phyloP scores from a whole-genome alignment of 306 rosid species.

The Erythrophleum fordii region DNA sequence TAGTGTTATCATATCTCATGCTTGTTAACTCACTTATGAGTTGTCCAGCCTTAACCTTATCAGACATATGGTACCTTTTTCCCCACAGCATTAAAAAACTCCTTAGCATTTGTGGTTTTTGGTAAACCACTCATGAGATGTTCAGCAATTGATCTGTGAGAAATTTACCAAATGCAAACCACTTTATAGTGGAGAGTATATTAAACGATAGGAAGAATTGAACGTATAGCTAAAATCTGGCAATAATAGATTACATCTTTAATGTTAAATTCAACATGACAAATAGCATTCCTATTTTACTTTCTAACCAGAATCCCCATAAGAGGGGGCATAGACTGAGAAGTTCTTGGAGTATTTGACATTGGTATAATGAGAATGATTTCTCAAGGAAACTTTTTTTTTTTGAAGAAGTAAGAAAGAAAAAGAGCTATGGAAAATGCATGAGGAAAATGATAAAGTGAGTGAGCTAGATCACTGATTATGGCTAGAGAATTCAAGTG shows the following conservation, averaged over 20 bases:
- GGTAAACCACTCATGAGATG: too few relatives aligned
- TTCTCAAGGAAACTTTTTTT: slow-evolving; percentile 25
- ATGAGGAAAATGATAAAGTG: slow-evolving; percentile 34
- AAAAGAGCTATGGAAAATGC: slow-evolving; percentile 34
- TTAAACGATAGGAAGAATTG: not conserved
- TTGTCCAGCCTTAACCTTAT: too few relatives aligned
- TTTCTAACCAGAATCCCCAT: slow-evolving; percentile 65
- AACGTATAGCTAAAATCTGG: not conserved
- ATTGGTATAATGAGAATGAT: slow-evolving; percentile 28
- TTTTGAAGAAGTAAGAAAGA: slow-evolving; percentile 55
- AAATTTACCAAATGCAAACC: not conserved
- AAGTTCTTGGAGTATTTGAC: slow-evolving; percentile 47
- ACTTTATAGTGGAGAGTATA: not conserved
- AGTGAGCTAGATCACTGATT: not conserved
- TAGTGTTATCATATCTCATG: too few relatives aligned
- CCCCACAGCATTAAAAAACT: too few relatives aligned
- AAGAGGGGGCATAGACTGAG: slow-evolving; percentile 74
- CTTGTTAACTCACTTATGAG: too few relatives aligned
- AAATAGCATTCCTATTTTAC: slow-evolving; percentile 89
- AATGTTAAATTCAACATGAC: slow-evolving; percentile 76
- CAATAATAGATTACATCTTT: slow-evolving; percentile 65
- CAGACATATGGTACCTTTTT: too few relatives aligned
- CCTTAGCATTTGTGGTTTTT: too few relatives aligned
- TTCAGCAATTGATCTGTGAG: too few relatives aligned
- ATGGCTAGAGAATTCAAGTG: too few relatives aligned